Base-by-base conservation (phyloP, 371 early-diverging fungal species). In the Syncephalastrum contaminatum region DNA sequence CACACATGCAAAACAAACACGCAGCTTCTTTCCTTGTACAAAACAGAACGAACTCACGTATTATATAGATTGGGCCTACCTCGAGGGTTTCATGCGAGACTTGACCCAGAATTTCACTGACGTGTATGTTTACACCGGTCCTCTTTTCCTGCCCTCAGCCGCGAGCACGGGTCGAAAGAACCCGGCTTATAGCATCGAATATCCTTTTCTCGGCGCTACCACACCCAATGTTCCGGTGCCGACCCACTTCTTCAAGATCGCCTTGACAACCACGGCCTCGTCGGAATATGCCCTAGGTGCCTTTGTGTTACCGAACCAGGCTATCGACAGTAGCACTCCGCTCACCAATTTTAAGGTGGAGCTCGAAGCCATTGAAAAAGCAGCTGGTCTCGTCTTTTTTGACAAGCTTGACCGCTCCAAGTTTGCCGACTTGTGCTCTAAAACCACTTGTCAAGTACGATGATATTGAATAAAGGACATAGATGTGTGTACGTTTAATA, bases 171-270 rank as follows among this genome's bases (percentile, higher is more conserved):
- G 40, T 24, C 1, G 3, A 2, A 44, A 24, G 8, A 43, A 36
- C 12, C 47, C 56, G 39, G 63, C 58, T 15, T 70, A 62, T 50
- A 50, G 41, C 4, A 63, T 76, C 54, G 77, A 83, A 61, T 88
- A 80, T 58, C 81, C 84, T 39, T 81, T 95, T 20, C 82, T 95
- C 24, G 88, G 94, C 39, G 91, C 91, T 0, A 71, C 76, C 39
- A 79, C 84, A 13, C 89, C 92, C 45, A 89, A 87, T 54, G 73
- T 90, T 22, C 91, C 92, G 12, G 96, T 96, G 2, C 95, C 96
- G 12, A 95, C 95, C 0, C 95, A 94, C 58, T 93, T 93, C 65
- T 96, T 75, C 77, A 96, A 96, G 69, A 76, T 90, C 36, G 67
- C 91, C 10, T 64, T 91, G 55, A 77, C 82, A 2, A 51, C 66